Base-by-base conservation (phyloP, 495 filamentous ascomycete species). In the Xylaria acuta region DNA sequence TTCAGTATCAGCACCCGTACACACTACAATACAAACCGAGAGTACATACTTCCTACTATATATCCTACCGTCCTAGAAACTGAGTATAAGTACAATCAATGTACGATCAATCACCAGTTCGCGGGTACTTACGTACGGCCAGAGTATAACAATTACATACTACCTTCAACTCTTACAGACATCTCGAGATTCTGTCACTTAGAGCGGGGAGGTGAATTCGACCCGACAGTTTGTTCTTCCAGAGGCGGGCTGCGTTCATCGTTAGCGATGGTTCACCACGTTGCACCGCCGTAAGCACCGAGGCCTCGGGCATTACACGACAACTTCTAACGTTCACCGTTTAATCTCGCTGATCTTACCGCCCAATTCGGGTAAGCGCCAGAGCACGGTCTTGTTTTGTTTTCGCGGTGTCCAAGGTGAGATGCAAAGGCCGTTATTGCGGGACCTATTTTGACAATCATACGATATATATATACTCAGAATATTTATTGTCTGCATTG, bases 181-280 rank as follows among this genome's bases (percentile, higher is more conserved):
- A 41, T 32, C 3, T 12, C 25, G 34, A 34, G 59, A 40, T 64
- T 45, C 38, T 12, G n/a, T 60, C 54, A 53, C 67, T 47, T 60
- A n/a, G 16, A 54, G 49, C 67, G 38, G 56, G 60, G 41, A 51
- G 18, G 63, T 66, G 40, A 60, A 47, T 34, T 30, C 40, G 67
- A 60, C 67, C 67, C 67, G 56, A 47, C 54, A 40, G 53, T 59
- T 53, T 54, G 67, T 47, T 59, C 27, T n/a, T 60, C 53, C 18
- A 27, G 20, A 62, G 56, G 30, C n/a, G 43, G 25, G 25, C 40
- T 45, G 25, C 60, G 67, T n/a, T 70, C 56, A 63, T 43, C n/a
- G 43, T 47, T 40, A 43, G 58, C 41, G 27, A 70, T 56, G 58
- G 68, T 32, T 47, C 54, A 47, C 38, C 67, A 60, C 67, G 43